Evolutionary conservation across 805 yeast genomes (phyloP).

Genomic region (Barnettozyma sucrosica): DNA sequence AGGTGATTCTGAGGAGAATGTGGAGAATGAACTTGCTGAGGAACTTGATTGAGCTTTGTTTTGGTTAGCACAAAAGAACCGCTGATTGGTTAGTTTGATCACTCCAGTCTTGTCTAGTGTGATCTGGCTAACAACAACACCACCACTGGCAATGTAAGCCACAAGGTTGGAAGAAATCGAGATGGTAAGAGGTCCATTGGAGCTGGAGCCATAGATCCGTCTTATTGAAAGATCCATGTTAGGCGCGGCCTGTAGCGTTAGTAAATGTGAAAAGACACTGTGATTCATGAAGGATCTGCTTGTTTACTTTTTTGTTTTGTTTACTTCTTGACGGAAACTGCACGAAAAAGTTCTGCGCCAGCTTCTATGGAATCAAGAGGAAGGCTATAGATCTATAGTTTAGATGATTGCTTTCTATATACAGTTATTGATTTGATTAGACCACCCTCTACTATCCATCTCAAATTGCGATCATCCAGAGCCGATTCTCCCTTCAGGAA

Average conservation of each 20-base stretch:
- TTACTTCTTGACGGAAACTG: not conserved
- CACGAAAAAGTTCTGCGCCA: not conserved
- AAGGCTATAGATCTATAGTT: not conserved
- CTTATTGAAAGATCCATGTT: conserved; percentile 14
- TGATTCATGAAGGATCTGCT: not conserved
- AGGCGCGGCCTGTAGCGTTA: not conserved
- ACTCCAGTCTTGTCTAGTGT: conserved; percentile 10
- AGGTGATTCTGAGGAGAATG: not conserved
- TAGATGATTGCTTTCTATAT: too few species aligned
- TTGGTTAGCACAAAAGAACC: conserved; percentile 46
- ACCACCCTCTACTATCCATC: too few species aligned
- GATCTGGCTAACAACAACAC: conserved; percentile 45
- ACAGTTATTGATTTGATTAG: not conserved
- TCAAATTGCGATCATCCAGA: too few species aligned
- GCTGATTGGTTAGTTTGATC: conserved; percentile 30
- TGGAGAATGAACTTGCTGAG: not conserved
- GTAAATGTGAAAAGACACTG: not conserved
- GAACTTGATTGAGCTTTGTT: not conserved
- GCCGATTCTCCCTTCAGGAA: not conserved
- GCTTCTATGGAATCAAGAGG: not conserved
- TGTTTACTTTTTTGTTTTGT: not conserved
- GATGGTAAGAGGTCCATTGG: conserved; percentile 36
- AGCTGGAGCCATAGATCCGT: conserved; percentile 44
- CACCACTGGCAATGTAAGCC: conserved; percentile 56
- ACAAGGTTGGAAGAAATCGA: conserved; percentile 34